A percentile compares a stretch with the other conserved stretches of the same genome.
Evolutionary conservation across 2,329 filamentous ascomycete species (phyloP).

Genomic region (Dothideomycetes sp.): DNA sequence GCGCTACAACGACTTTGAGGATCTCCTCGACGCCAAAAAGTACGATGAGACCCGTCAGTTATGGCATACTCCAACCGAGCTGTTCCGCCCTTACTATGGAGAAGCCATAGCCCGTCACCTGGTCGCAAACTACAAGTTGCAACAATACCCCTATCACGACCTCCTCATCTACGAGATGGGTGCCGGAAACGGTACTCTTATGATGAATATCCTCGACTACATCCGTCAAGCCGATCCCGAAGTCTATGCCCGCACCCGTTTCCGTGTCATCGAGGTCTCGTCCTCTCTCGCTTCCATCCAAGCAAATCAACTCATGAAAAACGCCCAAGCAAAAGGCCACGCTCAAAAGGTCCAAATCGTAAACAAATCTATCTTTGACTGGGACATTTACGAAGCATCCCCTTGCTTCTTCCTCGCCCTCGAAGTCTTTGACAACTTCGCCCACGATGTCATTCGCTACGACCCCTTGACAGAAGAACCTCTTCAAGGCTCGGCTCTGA

Average conservation of each 20-base stretch:
- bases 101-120: conserved; percentile 96
- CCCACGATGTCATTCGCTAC: conserved; percentile 90
- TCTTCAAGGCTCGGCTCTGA: conserved; percentile 78
- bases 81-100: conserved; percentile 93
- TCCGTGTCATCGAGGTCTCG: conserved; percentile 93
- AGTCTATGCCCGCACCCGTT: conserved; percentile 88
- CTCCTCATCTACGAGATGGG: conserved; percentile 98
- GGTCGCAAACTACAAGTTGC: conserved; percentile 90
- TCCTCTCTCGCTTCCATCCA: conserved; percentile 70
- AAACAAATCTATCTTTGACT: conserved; percentile 91
- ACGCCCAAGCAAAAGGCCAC: conserved; percentile 64
- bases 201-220: conserved; percentile 96
- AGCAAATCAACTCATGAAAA: conserved; percentile 56
- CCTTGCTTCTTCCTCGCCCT: conserved; percentile 97
- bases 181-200: conserved; percentile 90
- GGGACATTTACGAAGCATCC: conserved; percentile 75
- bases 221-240: conserved; percentile 82
- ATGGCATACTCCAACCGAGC: conserved; percentile 96
- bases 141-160: conserved; percentile 90
- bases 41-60: conserved; percentile 74
- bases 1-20: conserved; percentile 85
- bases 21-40: conserved; percentile 64
- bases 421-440: conserved; percentile 98
- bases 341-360: conserved; percentile 83
- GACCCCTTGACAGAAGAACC: conserved; percentile 71